Conservation (phyloP, 1,284 basidiomycete genomes). For the Ceratobasidium sp. region DNA sequence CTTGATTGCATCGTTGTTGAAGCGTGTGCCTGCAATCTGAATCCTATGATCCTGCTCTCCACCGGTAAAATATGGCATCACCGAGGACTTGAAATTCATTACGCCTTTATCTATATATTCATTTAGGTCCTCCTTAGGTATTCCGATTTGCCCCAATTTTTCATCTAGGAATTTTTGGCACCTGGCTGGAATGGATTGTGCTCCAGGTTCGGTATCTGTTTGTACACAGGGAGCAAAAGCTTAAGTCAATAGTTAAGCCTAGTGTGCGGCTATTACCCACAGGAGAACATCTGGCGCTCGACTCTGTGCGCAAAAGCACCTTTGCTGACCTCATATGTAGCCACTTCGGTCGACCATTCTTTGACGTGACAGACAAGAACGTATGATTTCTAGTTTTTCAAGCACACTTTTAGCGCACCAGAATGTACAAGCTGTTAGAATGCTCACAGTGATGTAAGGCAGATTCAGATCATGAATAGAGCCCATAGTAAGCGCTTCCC, state of each 20-base stretch:
- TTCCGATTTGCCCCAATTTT: background rate
- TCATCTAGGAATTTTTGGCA: background rate
- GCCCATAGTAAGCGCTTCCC: too few species aligned
- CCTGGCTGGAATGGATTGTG: background rate
- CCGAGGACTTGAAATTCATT: background rate
- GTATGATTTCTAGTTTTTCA: too few species aligned
- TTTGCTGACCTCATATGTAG: background rate
- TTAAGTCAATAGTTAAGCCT: too few species aligned
- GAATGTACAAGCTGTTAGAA: too few species aligned
- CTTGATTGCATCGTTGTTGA: background rate
- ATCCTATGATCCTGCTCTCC: background rate
- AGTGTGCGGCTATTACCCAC: background rate
- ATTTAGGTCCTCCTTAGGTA: background rate
- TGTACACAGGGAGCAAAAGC: too few species aligned
- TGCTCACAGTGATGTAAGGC: too few species aligned
- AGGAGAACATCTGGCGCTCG: background rate
- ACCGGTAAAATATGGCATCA: background rate
- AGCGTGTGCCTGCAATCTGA: background rate
- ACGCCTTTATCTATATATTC: background rate
- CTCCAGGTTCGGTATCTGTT: background rate
- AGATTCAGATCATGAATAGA: too few species aligned
- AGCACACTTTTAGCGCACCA: too few species aligned
- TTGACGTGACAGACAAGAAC: background rate
- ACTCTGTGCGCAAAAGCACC: background rate
- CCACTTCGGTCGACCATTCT: background rate